Conservation (phyloP, 306 rosid genomes). For the Mimosa bimucronata region DNA sequence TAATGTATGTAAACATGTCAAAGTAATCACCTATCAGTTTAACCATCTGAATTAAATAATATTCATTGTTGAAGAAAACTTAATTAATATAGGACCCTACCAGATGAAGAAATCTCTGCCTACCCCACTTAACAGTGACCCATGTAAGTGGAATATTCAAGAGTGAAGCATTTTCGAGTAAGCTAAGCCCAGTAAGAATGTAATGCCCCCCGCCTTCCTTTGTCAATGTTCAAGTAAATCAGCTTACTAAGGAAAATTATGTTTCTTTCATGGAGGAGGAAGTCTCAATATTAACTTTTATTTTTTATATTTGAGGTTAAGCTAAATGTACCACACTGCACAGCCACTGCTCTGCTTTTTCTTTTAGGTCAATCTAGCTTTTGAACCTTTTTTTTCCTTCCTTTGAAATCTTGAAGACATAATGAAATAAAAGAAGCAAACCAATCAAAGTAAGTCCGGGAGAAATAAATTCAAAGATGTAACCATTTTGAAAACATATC, state of each 20-base stretch:
- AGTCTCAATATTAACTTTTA: too few species aligned
- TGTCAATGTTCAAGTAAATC: too few species aligned
- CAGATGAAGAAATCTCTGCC: not conserved
- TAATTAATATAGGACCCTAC: not conserved
- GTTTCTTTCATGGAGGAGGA: too few species aligned
- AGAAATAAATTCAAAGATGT: conserved; percentile 32
- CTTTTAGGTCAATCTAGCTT: too few species aligned
- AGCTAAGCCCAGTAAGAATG: not conserved
- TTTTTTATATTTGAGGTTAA: too few species aligned
- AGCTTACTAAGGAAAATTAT: too few species aligned
- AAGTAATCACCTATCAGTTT: not conserved
- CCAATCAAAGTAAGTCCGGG: conserved; percentile 28
- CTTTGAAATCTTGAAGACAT: conserved; percentile 30
- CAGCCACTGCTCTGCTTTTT: too few species aligned
- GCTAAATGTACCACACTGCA: too few species aligned
- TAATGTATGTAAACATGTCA: not conserved
- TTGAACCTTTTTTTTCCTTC: not conserved
- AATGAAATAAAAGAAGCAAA: conserved; percentile 28
- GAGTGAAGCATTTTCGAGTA: too few species aligned
- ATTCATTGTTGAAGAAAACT: not conserved
- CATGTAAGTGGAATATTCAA: not conserved
- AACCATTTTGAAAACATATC: conserved; percentile 58
- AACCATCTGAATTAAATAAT: not conserved
- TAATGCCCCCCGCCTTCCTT: not conserved
- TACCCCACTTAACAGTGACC: not conserved